Evolutionary conservation across 2,329 filamentous ascomycete genomes (phyloP).

Genomic region (Phoma herbarum): DNA sequence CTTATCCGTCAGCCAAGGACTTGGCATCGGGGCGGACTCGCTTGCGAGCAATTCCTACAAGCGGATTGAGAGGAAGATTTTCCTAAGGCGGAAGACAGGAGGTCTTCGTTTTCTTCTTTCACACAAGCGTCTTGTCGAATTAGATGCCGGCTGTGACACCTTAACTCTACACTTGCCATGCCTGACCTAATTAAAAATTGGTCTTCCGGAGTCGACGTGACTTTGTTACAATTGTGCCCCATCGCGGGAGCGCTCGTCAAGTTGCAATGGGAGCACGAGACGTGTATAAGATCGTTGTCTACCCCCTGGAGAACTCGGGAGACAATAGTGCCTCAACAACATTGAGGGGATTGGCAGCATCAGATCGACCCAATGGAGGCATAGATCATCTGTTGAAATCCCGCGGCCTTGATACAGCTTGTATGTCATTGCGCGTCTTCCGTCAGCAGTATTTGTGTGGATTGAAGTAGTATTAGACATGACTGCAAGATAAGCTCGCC

Average conservation of each 20-base stretch:
- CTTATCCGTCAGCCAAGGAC: constrained; percentile 13
- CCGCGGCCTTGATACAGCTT: no score
- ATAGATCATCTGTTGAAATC: no score
- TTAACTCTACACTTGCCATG: background rate
- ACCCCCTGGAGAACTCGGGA: no score
- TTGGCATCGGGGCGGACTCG: constrained; percentile 13
- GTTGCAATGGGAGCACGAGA: no score
- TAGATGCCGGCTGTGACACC: background rate
- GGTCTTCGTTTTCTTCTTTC: background rate
- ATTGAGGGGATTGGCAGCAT: no score
- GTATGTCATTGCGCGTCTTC: background rate
- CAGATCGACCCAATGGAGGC: no score
- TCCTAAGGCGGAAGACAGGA: background rate
- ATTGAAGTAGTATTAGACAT: background rate
- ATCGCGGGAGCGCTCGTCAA: no score
- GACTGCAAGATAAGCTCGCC: background rate
- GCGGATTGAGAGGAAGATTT: background rate
- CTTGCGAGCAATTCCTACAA: background rate
- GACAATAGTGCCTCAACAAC: no score
- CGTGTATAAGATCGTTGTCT: no score
- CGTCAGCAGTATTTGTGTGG: background rate
- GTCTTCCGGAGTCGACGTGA: background rate
- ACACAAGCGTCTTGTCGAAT: background rate
- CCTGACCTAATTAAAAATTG: background rate
- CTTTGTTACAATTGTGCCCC: background rate